Evolutionary conservation across 2,329 filamentous ascomycete genomes (phyloP).

Genomic region (Huntiella abstrusa): DNA sequence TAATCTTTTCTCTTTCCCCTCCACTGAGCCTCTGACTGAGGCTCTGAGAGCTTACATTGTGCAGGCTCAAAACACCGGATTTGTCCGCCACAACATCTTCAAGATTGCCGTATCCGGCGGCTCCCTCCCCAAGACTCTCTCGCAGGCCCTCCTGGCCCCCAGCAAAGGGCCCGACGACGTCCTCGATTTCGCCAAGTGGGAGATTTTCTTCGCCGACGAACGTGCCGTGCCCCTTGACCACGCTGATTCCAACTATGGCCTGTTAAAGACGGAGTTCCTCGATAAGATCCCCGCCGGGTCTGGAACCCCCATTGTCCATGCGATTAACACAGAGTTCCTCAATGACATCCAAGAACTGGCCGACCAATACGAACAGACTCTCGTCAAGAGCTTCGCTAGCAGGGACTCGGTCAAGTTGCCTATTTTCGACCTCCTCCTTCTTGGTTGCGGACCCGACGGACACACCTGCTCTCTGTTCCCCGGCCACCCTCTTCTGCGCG

Average conservation of each 20-base stretch:
- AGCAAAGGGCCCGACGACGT: conserved; percentile 35
- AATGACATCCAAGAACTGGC: conserved; percentile 80
- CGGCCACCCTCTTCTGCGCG: conserved; percentile 66
- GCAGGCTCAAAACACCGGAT: conserved; percentile 58
- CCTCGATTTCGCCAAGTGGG: conserved; percentile 71
- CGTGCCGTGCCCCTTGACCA: conserved; percentile 83
- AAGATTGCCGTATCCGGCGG: conserved; percentile 87
- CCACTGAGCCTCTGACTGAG: conserved; percentile 48
- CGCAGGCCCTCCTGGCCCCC: conserved; percentile 55
- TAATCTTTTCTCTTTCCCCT: conserved; percentile 66
- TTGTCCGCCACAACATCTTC: conserved; percentile 67
- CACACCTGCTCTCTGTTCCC: conserved; percentile 97
- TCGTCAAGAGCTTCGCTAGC: conserved; percentile 72
- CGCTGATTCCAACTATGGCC: conserved; percentile 80
- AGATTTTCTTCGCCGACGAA: conserved; percentile 98
- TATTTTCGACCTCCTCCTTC: conserved; percentile 82
- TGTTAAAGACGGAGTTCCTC: conserved; percentile 72
- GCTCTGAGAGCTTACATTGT: conserved; percentile 70
- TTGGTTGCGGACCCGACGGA: conserved; percentile 88
- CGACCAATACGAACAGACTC: conserved; percentile 76
- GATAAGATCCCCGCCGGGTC: conserved; percentile 61
- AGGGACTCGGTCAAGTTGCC: conserved; percentile 88
- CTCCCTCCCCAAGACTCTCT: conserved; percentile 74
- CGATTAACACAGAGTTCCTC: conserved; percentile 48
- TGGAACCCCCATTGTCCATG: conserved; percentile 52